These are phyloP conservation scores for Cadophora malorum DNA, from an alignment of 2,329 filamentous ascomycete genomes.

Conservation along the genomic window DNA sequence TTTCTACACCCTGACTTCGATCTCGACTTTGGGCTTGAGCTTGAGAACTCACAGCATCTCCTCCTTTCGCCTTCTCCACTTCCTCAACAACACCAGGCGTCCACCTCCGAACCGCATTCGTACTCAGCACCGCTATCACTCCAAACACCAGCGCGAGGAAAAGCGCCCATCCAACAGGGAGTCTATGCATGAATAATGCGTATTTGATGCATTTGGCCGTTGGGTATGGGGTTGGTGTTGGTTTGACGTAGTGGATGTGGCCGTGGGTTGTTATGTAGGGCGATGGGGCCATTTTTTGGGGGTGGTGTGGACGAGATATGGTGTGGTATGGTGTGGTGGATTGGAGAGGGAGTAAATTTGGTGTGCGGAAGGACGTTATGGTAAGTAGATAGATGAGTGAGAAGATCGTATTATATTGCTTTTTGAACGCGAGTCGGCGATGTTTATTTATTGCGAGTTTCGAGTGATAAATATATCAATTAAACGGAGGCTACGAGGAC, in stretches of 20 bases:
- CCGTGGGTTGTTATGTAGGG: background rate
- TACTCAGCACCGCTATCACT: constrained; percentile 5
- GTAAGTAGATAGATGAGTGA: no score
- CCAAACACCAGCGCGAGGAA: constrained; percentile 15
- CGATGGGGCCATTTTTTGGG: no score
- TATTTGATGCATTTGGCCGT: constrained; percentile 19
- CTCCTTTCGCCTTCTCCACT: background rate
- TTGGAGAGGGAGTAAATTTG: no score
- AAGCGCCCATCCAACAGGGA: constrained; percentile 1
- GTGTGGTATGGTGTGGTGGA: no score
- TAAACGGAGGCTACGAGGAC: no score
- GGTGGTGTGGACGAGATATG: no score
- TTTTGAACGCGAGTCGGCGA: no score
- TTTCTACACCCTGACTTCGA: background rate
- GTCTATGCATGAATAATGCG: constrained; percentile 25
- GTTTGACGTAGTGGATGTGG: background rate
- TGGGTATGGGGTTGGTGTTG: no score
- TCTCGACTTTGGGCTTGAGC: background rate
- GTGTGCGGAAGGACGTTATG: no score
- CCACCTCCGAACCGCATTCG: constrained; percentile 9
- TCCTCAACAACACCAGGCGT: constrained; percentile 17
- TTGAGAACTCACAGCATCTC: background rate
- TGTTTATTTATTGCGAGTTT: no score
- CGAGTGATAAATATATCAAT: no score
- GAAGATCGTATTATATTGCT: no score